Percentiles rank a stretch among this genome's conserved stretches.
Conservation (phyloP, 306 rosid species). For the Lithocarpus polystachyus region DNA sequence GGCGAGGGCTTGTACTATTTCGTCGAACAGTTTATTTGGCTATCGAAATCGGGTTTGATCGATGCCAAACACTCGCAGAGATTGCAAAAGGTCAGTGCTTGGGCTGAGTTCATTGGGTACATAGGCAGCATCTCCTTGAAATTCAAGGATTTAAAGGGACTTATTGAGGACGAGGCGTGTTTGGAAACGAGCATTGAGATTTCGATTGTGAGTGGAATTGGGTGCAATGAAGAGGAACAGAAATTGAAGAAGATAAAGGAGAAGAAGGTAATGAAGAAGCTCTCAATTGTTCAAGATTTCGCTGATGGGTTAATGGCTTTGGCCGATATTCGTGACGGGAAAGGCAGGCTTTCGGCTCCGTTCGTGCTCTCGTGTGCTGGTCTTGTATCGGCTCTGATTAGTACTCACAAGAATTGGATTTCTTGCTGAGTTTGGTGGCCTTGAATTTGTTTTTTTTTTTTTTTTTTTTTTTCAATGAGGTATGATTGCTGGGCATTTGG, state of each 20-base stretch:
- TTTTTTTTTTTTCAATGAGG: neutral
- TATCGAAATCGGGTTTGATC: constrained; percentile 70
- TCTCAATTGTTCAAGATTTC: constrained; percentile 81
- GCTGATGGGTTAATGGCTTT: constrained; percentile 80
- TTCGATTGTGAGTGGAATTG: constrained; percentile 30
- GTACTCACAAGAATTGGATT: constrained; percentile 88
- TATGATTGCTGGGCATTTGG: constrained; percentile 1
- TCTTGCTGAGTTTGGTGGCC: constrained; percentile 48
- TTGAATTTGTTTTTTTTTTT: too few relatives aligned
- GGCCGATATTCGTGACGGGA: constrained; percentile 73
- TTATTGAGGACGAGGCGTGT: constrained; percentile 52
- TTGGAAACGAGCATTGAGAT: constrained; percentile 48
- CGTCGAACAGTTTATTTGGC: constrained; percentile 81
- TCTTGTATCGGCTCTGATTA: constrained; percentile 69
- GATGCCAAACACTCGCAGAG: constrained; percentile 33
- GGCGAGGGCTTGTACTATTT: constrained; percentile 81
- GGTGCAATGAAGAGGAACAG: constrained; percentile 33
- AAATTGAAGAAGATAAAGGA: constrained; percentile 47
- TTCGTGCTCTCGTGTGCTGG: constrained; percentile 61
- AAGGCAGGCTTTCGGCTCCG: constrained; percentile 53
- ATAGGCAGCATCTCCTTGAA: constrained; percentile 57
- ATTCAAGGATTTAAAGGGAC: constrained; percentile 45
- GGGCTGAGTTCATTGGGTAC: constrained; percentile 59
- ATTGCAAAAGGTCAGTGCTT: constrained; percentile 46
- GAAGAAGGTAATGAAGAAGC: constrained; percentile 62